Evolutionary conservation across 2,329 filamentous ascomycete genomes (phyloP).

Genomic region (Anisogramma anomala): DNA sequence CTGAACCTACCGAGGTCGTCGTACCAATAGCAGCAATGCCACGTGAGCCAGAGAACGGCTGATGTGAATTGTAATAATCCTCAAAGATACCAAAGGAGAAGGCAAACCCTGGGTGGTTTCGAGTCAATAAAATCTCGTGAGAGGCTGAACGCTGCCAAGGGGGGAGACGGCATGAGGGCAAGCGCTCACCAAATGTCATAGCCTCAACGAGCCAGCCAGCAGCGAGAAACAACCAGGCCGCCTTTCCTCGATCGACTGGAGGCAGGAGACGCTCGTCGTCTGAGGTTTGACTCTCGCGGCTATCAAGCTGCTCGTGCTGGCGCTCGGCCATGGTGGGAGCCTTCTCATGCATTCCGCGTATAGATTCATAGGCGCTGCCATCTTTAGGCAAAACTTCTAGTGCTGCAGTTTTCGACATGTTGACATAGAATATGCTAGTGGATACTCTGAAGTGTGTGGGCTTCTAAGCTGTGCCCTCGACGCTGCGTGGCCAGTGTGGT

Average conservation of each 20-base stretch:
- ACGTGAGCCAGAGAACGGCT: conserved; percentile 41
- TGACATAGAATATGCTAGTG: too few species aligned
- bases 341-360: too few species aligned
- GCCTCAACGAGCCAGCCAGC: conserved; percentile 40
- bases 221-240: conserved; percentile 32
- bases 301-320: too few species aligned
- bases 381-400: too few species aligned
- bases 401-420: too few species aligned
- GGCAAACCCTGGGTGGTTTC: conserved; percentile 42
- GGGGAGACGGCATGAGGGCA: background rate
- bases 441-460: too few species aligned
- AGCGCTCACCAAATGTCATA: conserved; percentile 36
- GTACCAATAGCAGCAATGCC: conserved; percentile 43
- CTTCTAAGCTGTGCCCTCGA: too few species aligned
- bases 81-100: conserved; percentile 62
- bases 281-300: too few species aligned
- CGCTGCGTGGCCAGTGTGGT: too few species aligned
- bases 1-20: background rate
- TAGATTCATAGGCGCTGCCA: too few species aligned
- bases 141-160: too few species aligned
- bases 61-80: conserved; percentile 51
- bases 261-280: conserved; percentile 18
- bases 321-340: too few species aligned
- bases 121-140: background rate
- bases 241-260: conserved; percentile 25